phyloP scores from a whole-genome alignment of 345 rosid species.

The Eutrema heterophyllum region DNA sequence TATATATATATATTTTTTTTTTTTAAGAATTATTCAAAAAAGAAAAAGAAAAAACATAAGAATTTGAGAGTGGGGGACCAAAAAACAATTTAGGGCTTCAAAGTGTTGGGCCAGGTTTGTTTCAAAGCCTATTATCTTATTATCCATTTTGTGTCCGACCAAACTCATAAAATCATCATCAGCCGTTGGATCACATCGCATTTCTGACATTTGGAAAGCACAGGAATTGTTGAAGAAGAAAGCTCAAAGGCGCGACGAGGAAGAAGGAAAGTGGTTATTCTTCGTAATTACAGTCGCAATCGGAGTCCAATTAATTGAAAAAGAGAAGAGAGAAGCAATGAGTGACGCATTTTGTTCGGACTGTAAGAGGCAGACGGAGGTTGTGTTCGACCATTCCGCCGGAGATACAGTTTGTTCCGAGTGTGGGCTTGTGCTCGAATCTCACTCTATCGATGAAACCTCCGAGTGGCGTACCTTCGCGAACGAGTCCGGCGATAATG shows the following conservation, averaged over 20 bases:
- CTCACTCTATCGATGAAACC: conserved; percentile 96
- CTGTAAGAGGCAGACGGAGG: conserved; percentile 85
- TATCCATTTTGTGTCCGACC: conserved; percentile 30
- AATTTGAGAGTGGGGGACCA: neutral
- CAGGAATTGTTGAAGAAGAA: neutral
- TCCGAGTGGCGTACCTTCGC: conserved; percentile 99
- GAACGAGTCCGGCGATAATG: conserved; percentile 91
- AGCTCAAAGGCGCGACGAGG: neutral
- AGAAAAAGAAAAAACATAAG: too few species aligned
- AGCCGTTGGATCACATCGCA: neutral
- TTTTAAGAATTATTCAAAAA: too few species aligned
- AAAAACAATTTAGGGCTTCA: conserved; percentile 7
- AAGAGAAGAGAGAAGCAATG: conserved; percentile 31
- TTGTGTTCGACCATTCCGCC: conserved; percentile 90
- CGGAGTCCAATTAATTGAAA: neutral
- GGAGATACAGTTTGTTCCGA: conserved; percentile 99
- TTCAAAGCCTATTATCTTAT: neutral
- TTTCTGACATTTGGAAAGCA: neutral
- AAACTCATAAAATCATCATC: conserved; percentile 30
- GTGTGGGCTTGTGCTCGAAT: conserved; percentile 88
- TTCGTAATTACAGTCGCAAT: neutral
- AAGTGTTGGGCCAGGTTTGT: conserved; percentile 2
- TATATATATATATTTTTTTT: too few species aligned
- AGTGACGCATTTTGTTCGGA: conserved; percentile 79
- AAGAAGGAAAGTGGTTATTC: neutral